Percentiles rank a stretch among this genome's conserved stretches.
These are phyloP conservation scores for Syzygium syzygioides DNA, from an alignment of 441 rosid species.

Conservation along the genomic window DNA sequence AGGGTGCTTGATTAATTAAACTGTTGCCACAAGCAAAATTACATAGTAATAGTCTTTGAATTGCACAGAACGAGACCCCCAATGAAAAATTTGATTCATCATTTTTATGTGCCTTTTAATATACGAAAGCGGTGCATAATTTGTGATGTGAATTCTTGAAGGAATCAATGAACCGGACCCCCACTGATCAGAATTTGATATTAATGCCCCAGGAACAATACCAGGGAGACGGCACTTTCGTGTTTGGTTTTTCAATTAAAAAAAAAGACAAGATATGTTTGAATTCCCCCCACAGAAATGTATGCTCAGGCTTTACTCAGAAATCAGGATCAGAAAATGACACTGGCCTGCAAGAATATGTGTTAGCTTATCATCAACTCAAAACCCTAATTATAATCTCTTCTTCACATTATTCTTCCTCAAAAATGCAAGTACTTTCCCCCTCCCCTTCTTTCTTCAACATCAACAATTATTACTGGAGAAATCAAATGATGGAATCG, in stretches of 20 bases:
- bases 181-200: background rate
- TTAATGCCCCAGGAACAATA: background rate
- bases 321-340: slow-evolving; percentile 43
- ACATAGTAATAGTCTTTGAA: background rate
- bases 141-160: background rate
- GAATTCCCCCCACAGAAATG: slow-evolving; percentile 39
- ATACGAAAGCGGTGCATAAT: background rate
- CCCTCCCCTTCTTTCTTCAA: background rate
- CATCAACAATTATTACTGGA: background rate
- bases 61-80: background rate
- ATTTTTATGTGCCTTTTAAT: background rate
- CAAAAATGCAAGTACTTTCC: slow-evolving; percentile 1
- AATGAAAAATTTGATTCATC: background rate
- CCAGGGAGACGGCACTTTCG: slow-evolving; percentile 7
- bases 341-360: slow-evolving; percentile 24
- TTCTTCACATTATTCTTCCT: background rate
- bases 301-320: slow-evolving; percentile 34
- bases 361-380: slow-evolving; percentile 7
- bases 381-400: slow-evolving; percentile 22
- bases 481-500: background rate
- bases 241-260: background rate
- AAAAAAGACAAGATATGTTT: slow-evolving; percentile 10
- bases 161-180: background rate
- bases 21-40: background rate
- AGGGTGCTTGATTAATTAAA: background rate